phyloP scores from a whole-genome alignment of 257 asterid genomes.

The Fraxinus quadrangulata region DNA sequence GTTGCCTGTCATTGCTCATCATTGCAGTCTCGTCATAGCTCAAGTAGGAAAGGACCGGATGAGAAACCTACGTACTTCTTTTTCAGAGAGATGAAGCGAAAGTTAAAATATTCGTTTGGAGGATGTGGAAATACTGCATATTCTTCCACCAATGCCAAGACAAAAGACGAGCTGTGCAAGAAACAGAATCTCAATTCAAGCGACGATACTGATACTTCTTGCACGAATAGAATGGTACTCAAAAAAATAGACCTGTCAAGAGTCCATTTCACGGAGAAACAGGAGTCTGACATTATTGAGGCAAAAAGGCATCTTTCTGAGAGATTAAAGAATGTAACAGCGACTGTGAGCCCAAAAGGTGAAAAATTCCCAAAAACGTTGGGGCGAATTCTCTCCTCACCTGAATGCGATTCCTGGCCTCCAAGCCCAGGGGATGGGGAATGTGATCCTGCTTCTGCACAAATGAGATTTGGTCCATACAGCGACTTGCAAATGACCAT shows the following conservation, averaged over 20 bases:
- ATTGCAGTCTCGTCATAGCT: slow-evolving; percentile 25
- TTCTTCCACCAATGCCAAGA: slow-evolving; percentile 28
- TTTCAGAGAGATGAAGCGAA: slow-evolving; percentile 36
- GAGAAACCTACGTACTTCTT: slow-evolving; percentile 26
- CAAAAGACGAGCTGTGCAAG: slow-evolving; percentile 26
- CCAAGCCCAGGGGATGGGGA: slow-evolving; percentile 42
- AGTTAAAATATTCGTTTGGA: slow-evolving; percentile 35
- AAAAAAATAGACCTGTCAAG: slow-evolving; percentile 40
- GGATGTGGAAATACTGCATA: slow-evolving; percentile 20
- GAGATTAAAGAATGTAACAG: slow-evolving; percentile 41
- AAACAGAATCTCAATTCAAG: slow-evolving; percentile 17
- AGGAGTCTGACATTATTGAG: slow-evolving; percentile 60
- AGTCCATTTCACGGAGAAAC: slow-evolving; percentile 30
- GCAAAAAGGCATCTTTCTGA: slow-evolving; percentile 80
- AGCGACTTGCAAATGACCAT: background rate
- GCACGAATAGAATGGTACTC: slow-evolving; percentile 22
- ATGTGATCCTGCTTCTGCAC: slow-evolving; percentile 27
- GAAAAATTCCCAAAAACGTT: slow-evolving; percentile 51
- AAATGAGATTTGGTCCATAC: slow-evolving; percentile 32
- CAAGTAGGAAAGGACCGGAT: slow-evolving; percentile 22
- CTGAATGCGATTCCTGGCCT: slow-evolving; percentile 50
- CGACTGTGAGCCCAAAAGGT: slow-evolving; percentile 21
- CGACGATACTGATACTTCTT: slow-evolving; percentile 27
- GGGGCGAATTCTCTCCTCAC: slow-evolving; percentile 57
- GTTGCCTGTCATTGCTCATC: slow-evolving; percentile 41